These are phyloP conservation scores for Leccinum angustisporum DNA, from an alignment of 1,284 basidiomycete genomes.

Conservation along the genomic window DNA sequence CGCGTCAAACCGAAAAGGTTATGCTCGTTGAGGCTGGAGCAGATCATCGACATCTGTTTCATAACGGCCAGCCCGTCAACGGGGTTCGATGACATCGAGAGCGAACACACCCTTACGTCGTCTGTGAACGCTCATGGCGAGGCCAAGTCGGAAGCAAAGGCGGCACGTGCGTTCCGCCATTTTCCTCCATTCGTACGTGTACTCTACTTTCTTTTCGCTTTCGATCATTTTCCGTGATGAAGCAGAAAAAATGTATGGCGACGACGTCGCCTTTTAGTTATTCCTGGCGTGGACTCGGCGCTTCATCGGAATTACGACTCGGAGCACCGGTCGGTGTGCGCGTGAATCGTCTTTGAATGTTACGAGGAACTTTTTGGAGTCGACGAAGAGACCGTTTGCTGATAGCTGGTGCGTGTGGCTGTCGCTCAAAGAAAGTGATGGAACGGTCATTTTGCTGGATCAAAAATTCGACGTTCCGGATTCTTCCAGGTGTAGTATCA, in stretches of 20 bases:
- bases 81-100: slow-evolving; percentile 44
- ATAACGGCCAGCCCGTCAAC: slow-evolving; percentile 42
- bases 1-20: slow-evolving; percentile 33
- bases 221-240: not conserved
- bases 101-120: slow-evolving; percentile 62
- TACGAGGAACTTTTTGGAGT: slow-evolving; percentile 43
- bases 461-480: slow-evolving; percentile 66
- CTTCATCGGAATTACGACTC: slow-evolving; percentile 50
- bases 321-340: slow-evolving; percentile 68
- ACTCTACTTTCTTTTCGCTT: not conserved
- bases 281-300: slow-evolving; percentile 47
- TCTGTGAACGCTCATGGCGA: slow-evolving; percentile 17
- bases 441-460: slow-evolving; percentile 75
- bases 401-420: slow-evolving; percentile 59
- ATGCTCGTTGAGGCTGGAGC: slow-evolving; percentile 74
- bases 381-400: slow-evolving; percentile 23
- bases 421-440: slow-evolving; percentile 65
- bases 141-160: slow-evolving; percentile 33
- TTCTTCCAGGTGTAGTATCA: slow-evolving; percentile 51
- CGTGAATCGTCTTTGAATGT: slow-evolving; percentile 61
- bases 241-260: slow-evolving; percentile 1
- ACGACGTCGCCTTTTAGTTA: slow-evolving; percentile 43
- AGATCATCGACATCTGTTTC: slow-evolving; percentile 86
- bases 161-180: slow-evolving; percentile 74
- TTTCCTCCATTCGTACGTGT: slow-evolving; percentile 79